Conservation (phyloP, 2,329 filamentous ascomycete species). For the Microdochium bolleyi region DNA sequence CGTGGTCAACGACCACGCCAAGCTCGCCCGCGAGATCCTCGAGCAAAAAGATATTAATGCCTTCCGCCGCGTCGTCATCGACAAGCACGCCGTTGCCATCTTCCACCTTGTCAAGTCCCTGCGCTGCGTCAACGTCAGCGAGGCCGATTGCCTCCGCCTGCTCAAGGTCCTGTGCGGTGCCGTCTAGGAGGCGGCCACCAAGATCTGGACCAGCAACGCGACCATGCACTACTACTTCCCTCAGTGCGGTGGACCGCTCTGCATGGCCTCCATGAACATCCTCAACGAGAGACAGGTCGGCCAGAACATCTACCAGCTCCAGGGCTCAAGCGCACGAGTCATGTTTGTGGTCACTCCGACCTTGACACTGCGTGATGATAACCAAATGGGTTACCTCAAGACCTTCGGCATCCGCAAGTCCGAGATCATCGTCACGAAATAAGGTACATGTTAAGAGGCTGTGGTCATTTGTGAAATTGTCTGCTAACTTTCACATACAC, state of each 20-base stretch:
- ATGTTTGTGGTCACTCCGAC: conserved; percentile 17
- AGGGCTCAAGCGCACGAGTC: conserved; percentile 14
- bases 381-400: conserved; percentile 9
- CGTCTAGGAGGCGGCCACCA: conserved; percentile 16
- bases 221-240: conserved; percentile 21
- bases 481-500: too few relatives aligned
- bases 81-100: conserved; percentile 13
- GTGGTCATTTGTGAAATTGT: too few relatives aligned
- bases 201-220: conserved; percentile 19
- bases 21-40: conserved; percentile 13
- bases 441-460: neutral
- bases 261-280: conserved; percentile 15
- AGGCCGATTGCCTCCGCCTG: conserved; percentile 8
- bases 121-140: conserved; percentile 7
- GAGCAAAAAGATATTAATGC: conserved; percentile 1
- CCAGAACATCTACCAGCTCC: conserved; percentile 9
- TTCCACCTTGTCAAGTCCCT: conserved; percentile 15
- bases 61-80: conserved; percentile 12
- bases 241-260: conserved; percentile 15
- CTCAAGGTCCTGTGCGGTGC: conserved; percentile 14
- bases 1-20: conserved; percentile 20
- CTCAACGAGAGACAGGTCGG: conserved; percentile 12
- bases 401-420: conserved; percentile 16
- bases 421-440: conserved; percentile 16
- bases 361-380: conserved; percentile 16